A percentile compares a stretch with the other conserved stretches of the same genome.
These are phyloP conservation scores for Lactifluus echinatus DNA, from an alignment of 768 basidiomycete genomes.

Conservation along the genomic window DNA sequence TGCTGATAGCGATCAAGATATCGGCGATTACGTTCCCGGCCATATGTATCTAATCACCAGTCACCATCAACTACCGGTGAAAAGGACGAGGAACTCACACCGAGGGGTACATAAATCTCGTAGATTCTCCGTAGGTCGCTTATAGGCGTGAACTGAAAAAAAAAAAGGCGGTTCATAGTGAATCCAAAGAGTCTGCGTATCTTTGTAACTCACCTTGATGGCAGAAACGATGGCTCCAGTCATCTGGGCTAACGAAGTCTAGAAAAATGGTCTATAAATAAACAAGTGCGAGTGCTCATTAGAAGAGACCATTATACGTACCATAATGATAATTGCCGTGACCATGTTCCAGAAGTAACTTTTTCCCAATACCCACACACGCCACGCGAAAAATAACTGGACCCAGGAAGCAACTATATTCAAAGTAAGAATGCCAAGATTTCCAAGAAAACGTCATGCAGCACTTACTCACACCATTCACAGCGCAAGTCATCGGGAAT, in stretches of 20 bases:
- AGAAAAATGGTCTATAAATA: background rate
- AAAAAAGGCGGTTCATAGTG: background rate
- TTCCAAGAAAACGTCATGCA: too few species aligned
- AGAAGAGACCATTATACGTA: background rate
- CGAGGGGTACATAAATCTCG: background rate
- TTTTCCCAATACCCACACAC: background rate
- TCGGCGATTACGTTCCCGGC: background rate
- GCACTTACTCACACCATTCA: background rate
- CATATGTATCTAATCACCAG: background rate
- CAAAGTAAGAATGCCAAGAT: background rate
- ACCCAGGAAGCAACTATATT: background rate
- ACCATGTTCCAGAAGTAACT: background rate
- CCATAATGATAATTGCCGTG: background rate
- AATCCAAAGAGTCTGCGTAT: background rate
- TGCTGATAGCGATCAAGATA: background rate
- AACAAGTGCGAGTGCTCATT: background rate
- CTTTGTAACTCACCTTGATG: background rate
- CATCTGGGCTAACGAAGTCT: background rate
- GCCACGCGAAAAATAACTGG: conserved; percentile 6
- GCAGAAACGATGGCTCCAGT: background rate
- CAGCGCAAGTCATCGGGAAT: background rate
- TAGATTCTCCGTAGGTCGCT: background rate
- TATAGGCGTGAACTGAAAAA: background rate
- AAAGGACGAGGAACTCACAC: background rate
- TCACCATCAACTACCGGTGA: background rate